Percentiles rank a stretch among this genome's conserved stretches.
Conservation (phyloP, 495 filamentous ascomycete genomes). For the Tetracladium setigerum region DNA sequence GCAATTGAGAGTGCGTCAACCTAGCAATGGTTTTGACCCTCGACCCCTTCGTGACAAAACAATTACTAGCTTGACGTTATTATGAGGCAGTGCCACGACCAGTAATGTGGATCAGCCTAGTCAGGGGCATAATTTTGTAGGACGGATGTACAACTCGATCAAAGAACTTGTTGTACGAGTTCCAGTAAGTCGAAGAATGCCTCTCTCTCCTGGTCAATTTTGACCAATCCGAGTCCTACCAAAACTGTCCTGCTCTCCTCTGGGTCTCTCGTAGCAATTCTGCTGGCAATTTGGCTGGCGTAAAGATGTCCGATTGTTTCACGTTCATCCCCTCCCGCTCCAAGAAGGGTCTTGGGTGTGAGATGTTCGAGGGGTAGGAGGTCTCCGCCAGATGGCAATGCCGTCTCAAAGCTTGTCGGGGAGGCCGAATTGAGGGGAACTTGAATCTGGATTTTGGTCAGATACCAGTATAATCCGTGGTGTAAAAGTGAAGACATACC, state of each 20-base stretch:
- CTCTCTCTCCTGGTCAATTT: slow-evolving; percentile 53
- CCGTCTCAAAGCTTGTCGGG: slow-evolving; percentile 46
- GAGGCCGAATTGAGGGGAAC: slow-evolving; percentile 70
- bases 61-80: no score
- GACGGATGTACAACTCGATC: not conserved
- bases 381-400: slow-evolving; percentile 40
- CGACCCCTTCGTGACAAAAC: no score
- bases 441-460: slow-evolving; percentile 57
- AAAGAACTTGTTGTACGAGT: slow-evolving; percentile 56
- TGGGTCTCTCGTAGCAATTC: slow-evolving; percentile 61
- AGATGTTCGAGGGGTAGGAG: slow-evolving; percentile 72
- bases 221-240: slow-evolving; percentile 71
- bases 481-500: slow-evolving; percentile 43
- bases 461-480: not conserved
- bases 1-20: no score
- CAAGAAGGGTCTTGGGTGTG: slow-evolving; percentile 81
- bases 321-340: slow-evolving; percentile 70
- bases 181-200: slow-evolving; percentile 80
- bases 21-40: no score
- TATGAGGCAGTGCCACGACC: no score
- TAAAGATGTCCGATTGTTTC: slow-evolving; percentile 82
- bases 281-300: slow-evolving; percentile 80
- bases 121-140: no score
- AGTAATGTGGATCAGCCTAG: no score
- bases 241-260: slow-evolving; percentile 74